Evolutionary conservation across 1,284 basidiomycete species (phyloP).

Genomic region (Psilocybe mexicana): DNA sequence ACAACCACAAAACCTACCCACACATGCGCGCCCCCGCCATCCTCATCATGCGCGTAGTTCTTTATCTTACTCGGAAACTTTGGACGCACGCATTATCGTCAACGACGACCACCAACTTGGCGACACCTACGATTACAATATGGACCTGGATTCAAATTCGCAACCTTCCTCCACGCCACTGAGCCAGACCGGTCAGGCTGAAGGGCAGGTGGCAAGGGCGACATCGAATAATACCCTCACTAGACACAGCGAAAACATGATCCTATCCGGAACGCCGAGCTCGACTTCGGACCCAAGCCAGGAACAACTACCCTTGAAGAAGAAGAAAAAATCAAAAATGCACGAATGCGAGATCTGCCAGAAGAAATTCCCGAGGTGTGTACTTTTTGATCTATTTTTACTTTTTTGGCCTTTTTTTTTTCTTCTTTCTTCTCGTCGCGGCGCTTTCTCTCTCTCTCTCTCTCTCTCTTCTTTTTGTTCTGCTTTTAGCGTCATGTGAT

Average conservation of each 20-base stretch:
- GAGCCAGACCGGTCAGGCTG: neutral
- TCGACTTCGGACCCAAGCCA: neutral
- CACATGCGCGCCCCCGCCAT: neutral
- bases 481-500: neutral
- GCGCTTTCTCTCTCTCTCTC: neutral
- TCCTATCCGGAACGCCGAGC: neutral
- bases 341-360: constrained; percentile 53
- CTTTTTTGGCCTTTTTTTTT: neutral
- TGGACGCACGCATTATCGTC: too few relatives aligned
- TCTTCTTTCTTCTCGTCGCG: neutral
- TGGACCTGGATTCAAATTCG: neutral
- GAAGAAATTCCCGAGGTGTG: constrained; percentile 56
- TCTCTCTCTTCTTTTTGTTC: neutral
- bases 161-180: neutral
- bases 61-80: neutral
- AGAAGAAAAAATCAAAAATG: constrained; percentile 52
- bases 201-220: neutral
- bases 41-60: neutral
- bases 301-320: constrained; percentile 19
- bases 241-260: neutral
- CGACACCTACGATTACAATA: neutral
- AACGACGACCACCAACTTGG: neutral
- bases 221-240: neutral
- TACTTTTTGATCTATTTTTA: neutral
- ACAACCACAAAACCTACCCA: neutral